Conservation (phyloP, 2,329 filamentous ascomycete species). For the Neofusicoccum ribis region DNA sequence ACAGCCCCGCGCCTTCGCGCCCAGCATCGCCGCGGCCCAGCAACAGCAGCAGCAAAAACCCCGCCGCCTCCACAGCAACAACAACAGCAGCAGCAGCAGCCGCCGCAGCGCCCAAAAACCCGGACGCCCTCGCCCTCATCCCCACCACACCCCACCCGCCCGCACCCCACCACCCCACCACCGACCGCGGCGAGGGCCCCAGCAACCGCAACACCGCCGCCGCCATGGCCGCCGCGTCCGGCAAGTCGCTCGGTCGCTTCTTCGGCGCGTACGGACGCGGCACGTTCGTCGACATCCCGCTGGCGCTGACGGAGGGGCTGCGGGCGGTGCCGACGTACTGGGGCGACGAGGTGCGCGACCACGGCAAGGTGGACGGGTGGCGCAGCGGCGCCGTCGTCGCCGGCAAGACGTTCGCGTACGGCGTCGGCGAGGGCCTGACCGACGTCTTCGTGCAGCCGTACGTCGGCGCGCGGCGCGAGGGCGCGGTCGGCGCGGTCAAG, state of each 20-base stretch:
- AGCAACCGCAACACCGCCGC: constrained; percentile 9
- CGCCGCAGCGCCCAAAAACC: background rate
- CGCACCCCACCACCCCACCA: no score
- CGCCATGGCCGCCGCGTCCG: constrained; percentile 21
- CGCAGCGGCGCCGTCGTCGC: constrained; percentile 35
- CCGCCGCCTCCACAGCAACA: no score
- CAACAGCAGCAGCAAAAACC: no score
- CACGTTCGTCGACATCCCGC: constrained; percentile 37
- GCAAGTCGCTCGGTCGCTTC: constrained; percentile 28
- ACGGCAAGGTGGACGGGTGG: constrained; percentile 36
- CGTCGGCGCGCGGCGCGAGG: constrained; percentile 33
- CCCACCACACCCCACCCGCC: no score
- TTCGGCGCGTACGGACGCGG: constrained; percentile 31
- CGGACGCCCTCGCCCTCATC: background rate
- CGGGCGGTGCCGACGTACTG: constrained; percentile 38
- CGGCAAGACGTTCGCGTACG: constrained; percentile 34
- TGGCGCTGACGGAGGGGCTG: constrained; percentile 39
- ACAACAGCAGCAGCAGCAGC: no score
- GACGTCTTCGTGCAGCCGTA: constrained; percentile 28
- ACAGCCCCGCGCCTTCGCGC: background rate
- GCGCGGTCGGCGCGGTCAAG: constrained; percentile 22
- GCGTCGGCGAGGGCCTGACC: constrained; percentile 34
- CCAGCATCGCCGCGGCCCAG: no score
- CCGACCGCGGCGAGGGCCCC: no score
- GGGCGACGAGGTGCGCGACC: constrained; percentile 32